Percentiles rank a stretch among this genome's conserved stretches.
Conservation (phyloP, 371 early-diverging fungal genomes). For the Mortierella sp. region DNA sequence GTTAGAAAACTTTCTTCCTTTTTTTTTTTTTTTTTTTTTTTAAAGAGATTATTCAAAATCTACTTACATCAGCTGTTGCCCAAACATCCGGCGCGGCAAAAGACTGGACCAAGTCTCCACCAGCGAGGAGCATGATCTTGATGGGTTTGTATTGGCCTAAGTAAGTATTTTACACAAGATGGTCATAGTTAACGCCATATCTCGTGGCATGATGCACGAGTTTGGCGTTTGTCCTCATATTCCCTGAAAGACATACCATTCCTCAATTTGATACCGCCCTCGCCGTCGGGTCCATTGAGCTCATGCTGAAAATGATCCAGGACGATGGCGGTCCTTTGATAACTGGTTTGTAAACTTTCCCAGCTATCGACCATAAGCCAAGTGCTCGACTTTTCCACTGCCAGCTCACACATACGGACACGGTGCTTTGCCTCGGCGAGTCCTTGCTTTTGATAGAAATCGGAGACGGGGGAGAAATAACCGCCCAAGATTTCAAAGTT, state of each 20-base stretch:
- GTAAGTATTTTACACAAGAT: neutral
- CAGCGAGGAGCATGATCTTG: conserved; percentile 93
- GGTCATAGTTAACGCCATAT: neutral
- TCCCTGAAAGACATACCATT: conserved; percentile 19
- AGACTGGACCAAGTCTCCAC: conserved; percentile 96
- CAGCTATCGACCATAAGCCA: conserved; percentile 98
- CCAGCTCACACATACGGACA: conserved; percentile 94
- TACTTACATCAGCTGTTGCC: conserved; percentile 89
- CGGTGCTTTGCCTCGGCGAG: conserved; percentile 88
- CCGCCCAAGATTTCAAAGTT: conserved; percentile 93
- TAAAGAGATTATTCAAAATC: neutral
- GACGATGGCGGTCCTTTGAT: conserved; percentile 91
- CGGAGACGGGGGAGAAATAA: conserved; percentile 96
- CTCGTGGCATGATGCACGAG: neutral
- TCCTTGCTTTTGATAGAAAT: conserved; percentile 93
- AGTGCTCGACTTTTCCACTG: conserved; percentile 82
- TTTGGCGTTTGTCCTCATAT: neutral
- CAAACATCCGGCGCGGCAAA: conserved; percentile 95
- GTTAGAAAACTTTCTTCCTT: neutral
- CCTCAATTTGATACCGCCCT: conserved; percentile 59
- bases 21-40: no score
- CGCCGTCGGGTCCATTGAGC: conserved; percentile 79
- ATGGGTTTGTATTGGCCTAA: conserved; percentile 71
- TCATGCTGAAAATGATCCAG: conserved; percentile 94
- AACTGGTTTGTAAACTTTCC: conserved; percentile 88